These are phyloP conservation scores for Coniochaeta sp. DNA, from an alignment of 2,329 filamentous ascomycete genomes.

Conservation along the genomic window DNA sequence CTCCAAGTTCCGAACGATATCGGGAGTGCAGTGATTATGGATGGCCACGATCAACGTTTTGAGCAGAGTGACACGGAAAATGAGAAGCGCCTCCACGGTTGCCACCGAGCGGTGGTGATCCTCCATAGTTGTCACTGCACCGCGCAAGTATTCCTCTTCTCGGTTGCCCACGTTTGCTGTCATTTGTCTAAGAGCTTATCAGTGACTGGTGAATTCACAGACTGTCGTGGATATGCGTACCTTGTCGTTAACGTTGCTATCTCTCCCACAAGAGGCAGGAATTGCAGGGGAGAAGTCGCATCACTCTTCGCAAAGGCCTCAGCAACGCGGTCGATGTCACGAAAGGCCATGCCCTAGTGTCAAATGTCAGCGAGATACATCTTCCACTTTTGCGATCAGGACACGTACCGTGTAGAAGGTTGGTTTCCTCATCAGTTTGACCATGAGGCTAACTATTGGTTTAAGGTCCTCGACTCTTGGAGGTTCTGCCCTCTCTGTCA, in stretches of 20 bases:
- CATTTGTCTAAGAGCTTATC: not conserved
- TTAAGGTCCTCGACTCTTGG: conserved; percentile 20
- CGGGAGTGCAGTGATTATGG: not conserved
- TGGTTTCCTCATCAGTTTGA: conserved; percentile 41
- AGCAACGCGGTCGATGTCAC: conserved; percentile 24
- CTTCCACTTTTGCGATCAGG: not conserved
- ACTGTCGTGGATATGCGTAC: not conserved
- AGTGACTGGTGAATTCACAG: not conserved
- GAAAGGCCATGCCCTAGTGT: conserved; percentile 29
- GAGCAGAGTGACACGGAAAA: not conserved
- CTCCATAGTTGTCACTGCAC: not conserved
- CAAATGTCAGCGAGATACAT: not conserved
- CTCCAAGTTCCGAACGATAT: not conserved
- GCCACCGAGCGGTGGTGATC: not conserved
- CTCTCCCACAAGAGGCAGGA: conserved; percentile 15
- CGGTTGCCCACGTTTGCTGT: not conserved
- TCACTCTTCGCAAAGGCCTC: not conserved
- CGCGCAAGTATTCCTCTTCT: not conserved
- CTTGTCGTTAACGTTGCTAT: not conserved
- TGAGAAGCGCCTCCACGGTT: not conserved
- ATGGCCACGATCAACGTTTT: not conserved
- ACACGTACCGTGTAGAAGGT: conserved; percentile 37
- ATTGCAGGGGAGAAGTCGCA: conserved; percentile 8
- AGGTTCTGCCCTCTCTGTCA: not conserved
- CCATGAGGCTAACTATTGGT: conserved; percentile 33